Percentiles rank a stretch among this genome's conserved stretches.
These are phyloP conservation scores for Termitomyces sp. DNA, from an alignment of 768 basidiomycete species.

Conservation along the genomic window DNA sequence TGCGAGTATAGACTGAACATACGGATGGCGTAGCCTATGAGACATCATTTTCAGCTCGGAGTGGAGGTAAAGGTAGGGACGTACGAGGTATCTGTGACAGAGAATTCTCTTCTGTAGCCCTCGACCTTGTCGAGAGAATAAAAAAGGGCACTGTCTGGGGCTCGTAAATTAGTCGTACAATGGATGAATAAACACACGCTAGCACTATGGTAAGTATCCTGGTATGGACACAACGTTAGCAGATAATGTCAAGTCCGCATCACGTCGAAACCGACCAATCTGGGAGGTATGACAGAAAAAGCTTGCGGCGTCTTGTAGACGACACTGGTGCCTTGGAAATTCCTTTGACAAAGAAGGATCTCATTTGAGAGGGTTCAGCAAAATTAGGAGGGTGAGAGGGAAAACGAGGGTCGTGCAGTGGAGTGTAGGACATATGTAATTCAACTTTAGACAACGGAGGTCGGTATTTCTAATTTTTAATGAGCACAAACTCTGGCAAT, in stretches of 20 bases:
- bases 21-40: constrained; percentile 38
- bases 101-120: constrained; percentile 77
- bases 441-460: not conserved
- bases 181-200: constrained; percentile 42
- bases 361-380: constrained; percentile 19
- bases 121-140: constrained; percentile 60
- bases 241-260: not conserved
- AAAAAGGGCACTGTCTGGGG: constrained; percentile 47
- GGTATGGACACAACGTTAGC: not conserved
- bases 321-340: constrained; percentile 22
- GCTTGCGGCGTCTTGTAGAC: constrained; percentile 30
- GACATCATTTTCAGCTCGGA: constrained; percentile 16
- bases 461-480: no score
- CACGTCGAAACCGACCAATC: constrained; percentile 55
- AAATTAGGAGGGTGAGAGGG: constrained; percentile 2
- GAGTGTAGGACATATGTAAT: constrained; percentile 27
- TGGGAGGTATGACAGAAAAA: constrained; percentile 64
- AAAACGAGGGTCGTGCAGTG: constrained; percentile 16
- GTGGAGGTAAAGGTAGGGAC: constrained; percentile 20
- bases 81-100: constrained; percentile 72
- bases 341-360: constrained; percentile 20
- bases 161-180: not conserved
- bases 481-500: not conserved
- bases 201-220: constrained; percentile 69
- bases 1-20: constrained; percentile 14